Conservation (phyloP, 192 early-diverging fungal species). For the Umbelopsis sp. region DNA sequence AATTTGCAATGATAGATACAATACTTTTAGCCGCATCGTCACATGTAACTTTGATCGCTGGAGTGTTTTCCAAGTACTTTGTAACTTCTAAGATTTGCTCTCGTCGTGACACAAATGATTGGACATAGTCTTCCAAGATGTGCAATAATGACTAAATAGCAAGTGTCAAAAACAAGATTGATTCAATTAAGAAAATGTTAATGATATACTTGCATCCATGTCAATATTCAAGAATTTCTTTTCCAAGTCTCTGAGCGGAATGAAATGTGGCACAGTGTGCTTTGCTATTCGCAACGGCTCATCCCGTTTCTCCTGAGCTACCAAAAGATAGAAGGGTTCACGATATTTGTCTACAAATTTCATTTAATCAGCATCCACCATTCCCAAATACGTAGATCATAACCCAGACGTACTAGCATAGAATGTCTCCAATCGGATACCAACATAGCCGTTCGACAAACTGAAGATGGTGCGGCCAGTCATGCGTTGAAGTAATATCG, state of each 20-base stretch:
- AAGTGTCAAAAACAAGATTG: background rate
- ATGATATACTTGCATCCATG: constrained; percentile 37
- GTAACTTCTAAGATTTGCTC: constrained; percentile 30
- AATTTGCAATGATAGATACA: constrained; percentile 1
- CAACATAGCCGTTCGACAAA: constrained; percentile 34
- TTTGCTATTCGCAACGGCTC: constrained; percentile 32
- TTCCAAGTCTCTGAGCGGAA: constrained; percentile 41
- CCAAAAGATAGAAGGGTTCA: constrained; percentile 54
- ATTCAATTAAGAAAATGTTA: background rate
- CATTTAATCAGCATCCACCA: background rate
- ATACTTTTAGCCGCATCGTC: constrained; percentile 17
- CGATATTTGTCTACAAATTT: constrained; percentile 37
- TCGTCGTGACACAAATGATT: constrained; percentile 33
- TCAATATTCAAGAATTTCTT: constrained; percentile 46
- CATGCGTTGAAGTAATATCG: constrained; percentile 7
- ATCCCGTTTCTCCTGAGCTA: constrained; percentile 23
- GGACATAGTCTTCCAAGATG: constrained; percentile 30
- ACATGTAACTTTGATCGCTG: constrained; percentile 13
- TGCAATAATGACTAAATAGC: constrained; percentile 29
- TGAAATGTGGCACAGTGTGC: constrained; percentile 56
- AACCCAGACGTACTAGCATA: constrained; percentile 38
- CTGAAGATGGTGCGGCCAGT: constrained; percentile 40
- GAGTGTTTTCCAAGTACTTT: constrained; percentile 6
- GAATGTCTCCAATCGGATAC: constrained; percentile 55
- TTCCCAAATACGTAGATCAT: background rate